phyloP scores from a whole-genome alignment of 2,329 filamentous ascomycete species.

The Mariannaea elegans region DNA sequence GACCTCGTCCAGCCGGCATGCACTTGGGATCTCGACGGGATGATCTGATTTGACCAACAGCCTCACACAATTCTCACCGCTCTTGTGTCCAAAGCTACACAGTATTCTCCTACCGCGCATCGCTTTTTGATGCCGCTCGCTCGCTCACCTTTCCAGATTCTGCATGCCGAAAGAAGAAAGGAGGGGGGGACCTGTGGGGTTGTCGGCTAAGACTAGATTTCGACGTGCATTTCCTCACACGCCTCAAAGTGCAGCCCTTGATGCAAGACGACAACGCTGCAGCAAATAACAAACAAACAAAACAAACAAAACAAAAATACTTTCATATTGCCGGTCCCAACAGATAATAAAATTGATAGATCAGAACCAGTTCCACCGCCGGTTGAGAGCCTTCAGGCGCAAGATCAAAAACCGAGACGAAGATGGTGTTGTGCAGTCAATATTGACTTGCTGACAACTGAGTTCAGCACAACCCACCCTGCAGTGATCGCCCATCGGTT shows the following conservation, averaged over 20 bases:
- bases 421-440: not conserved
- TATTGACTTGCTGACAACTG: not conserved
- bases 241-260: not conserved
- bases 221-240: slow-evolving; percentile 1
- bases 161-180: not conserved
- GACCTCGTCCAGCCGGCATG: slow-evolving; percentile 2
- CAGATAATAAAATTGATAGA: not conserved
- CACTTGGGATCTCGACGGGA: not conserved
- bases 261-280: not conserved
- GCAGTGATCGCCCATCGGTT: not conserved
- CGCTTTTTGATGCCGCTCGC: not conserved
- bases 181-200: not conserved
- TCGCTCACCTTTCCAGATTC: not conserved
- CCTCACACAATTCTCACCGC: slow-evolving; percentile 14
- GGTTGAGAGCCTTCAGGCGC: not conserved
- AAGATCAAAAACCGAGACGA: not conserved
- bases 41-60: not conserved
- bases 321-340: not conserved
- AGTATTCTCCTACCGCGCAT: not conserved
- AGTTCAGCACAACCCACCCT: not conserved
- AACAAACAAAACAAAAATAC: no score
- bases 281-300: not conserved
- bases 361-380: not conserved
- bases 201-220: not conserved
- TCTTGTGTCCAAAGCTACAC: not conserved